phyloP scores from a whole-genome alignment of 1,139 yeast genomes.

The Pichia terricola region DNA sequence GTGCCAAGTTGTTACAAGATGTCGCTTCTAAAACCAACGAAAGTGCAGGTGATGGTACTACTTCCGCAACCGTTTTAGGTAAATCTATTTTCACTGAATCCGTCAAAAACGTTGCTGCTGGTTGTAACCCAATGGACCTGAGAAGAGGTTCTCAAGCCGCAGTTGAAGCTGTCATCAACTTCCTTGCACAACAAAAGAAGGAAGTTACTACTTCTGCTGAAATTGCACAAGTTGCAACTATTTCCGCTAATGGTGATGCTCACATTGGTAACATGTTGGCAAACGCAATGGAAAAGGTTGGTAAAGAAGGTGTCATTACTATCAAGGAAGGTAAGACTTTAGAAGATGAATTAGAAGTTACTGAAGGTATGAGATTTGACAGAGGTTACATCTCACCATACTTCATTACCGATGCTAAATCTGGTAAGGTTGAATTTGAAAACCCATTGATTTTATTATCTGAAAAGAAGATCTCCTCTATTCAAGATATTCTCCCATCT shows the following conservation, averaged over 20 bases:
- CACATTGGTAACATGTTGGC: conserved; percentile 94
- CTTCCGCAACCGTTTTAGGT: conserved; percentile 95
- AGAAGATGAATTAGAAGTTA: conserved; percentile 94
- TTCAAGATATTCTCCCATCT: conserved; percentile 90
- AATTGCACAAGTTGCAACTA: conserved; percentile 98
- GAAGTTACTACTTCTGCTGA: conserved; percentile 96
- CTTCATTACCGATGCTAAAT: conserved; percentile 93
- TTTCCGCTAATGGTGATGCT: conserved; percentile 93
- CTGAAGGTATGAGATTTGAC: conserved; percentile 99
- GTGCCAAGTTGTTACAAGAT: conserved; percentile 93
- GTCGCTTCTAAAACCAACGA: conserved; percentile 98
- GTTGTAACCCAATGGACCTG: conserved; percentile 99
- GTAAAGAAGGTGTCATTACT: conserved; percentile 98
- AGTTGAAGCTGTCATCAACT: conserved; percentile 90
- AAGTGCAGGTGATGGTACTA: conserved; percentile 98
- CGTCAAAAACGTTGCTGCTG: conserved; percentile 97
- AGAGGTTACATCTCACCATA: conserved; percentile 98
- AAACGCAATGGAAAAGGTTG: conserved; percentile 98
- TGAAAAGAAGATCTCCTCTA: conserved; percentile 90
- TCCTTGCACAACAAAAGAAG: conserved; percentile 82
- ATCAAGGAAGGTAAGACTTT: conserved; percentile 95
- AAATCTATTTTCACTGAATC: conserved; percentile 96
- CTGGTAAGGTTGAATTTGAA: conserved; percentile 96
- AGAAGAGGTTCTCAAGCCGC: conserved; percentile 99
- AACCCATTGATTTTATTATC: conserved; percentile 83